These are phyloP conservation scores for Pugionium cornutum DNA, from an alignment of 345 rosid genomes.

Conservation along the genomic window DNA sequence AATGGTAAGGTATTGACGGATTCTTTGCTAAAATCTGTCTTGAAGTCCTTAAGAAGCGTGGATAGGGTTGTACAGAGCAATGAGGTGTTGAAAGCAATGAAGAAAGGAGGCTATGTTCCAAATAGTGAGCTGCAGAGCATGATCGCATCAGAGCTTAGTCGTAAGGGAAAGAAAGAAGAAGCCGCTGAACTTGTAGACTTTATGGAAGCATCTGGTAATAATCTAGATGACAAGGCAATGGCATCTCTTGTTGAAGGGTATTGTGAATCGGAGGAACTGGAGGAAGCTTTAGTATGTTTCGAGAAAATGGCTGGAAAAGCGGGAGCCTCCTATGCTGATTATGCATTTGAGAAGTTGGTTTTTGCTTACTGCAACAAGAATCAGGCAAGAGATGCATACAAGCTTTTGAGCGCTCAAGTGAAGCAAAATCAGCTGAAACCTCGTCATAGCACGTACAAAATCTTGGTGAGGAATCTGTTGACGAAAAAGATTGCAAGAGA, in stretches of 20 bases:
- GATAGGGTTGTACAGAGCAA: constrained; percentile 58
- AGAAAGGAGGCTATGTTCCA: constrained; percentile 54
- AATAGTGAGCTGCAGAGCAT: constrained; percentile 51
- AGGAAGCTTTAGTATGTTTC: constrained; percentile 63
- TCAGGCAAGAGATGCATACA: constrained; percentile 65
- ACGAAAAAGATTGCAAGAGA: constrained; percentile 52
- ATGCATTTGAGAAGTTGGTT: constrained; percentile 64
- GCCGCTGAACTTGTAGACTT: constrained; percentile 48
- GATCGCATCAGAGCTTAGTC: constrained; percentile 61
- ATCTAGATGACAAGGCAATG: constrained; percentile 59
- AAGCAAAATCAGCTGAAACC: constrained; percentile 53
- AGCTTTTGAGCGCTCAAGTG: constrained; percentile 50
- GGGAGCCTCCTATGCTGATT: constrained; percentile 47
- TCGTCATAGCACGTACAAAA: constrained; percentile 59
- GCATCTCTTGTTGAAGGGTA: constrained; percentile 68
- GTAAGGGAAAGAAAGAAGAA: constrained; percentile 58
- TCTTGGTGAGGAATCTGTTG: constrained; percentile 61
- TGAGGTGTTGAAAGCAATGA: constrained; percentile 67
- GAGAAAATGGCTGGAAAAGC: constrained; percentile 53
- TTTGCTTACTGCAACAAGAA: constrained; percentile 61
- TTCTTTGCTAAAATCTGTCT: constrained; percentile 57
- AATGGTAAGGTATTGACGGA: constrained; percentile 63
- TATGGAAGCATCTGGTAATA: constrained; percentile 53
- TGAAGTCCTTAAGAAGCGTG: constrained; percentile 66
- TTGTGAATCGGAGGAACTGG: constrained; percentile 68